Percentiles rank a stretch among this genome's conserved stretches.
Conservation (phyloP, 78 protist species). For the Dictyostelium discoideum region dicty_2.7 NC_007088.5:6353001-6353500, state of each 20-base stretch:
- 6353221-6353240: conserved; percentile 56
- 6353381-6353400: conserved; percentile 77
- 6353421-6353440: conserved; percentile 62
- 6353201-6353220: conserved; percentile 72
- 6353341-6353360: conserved; percentile 28
- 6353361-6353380: conserved; percentile 49
- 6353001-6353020: background rate
- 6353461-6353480: conserved; percentile 78
- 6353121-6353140: conserved; percentile 78
- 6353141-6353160: background rate
- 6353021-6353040: background rate
- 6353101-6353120: conserved; percentile 6
- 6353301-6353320: conserved; percentile 71
- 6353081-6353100: conserved; percentile 51
- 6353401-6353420: conserved; percentile 56
- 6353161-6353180: conserved; percentile 79
- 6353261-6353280: conserved; percentile 76
- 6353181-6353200: conserved; percentile 54
- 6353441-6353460: conserved; percentile 75
- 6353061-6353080: background rate
- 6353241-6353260: conserved; percentile 75
- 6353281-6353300: conserved; percentile 81
- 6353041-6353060: background rate
- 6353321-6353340: conserved; percentile 84
- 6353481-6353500: conserved; percentile 59